A percentile compares a stretch with the other conserved stretches of the same genome.
Conservation (phyloP, 768 basidiomycete species). For the Tulasnella sp. region DNA sequence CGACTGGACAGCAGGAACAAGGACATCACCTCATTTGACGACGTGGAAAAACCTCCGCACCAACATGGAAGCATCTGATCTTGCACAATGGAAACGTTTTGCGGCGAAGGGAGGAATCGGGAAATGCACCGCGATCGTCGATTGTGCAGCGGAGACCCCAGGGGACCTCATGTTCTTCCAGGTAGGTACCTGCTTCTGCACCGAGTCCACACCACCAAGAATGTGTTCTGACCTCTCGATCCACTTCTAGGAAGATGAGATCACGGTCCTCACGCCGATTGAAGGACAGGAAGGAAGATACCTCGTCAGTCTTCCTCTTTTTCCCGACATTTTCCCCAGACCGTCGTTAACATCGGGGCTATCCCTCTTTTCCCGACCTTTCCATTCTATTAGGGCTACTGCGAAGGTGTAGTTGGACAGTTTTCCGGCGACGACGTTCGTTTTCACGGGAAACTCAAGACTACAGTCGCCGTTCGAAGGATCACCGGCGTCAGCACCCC, state of each 20-base stretch:
- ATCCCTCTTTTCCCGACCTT: not conserved
- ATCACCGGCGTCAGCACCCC: constrained; percentile 20
- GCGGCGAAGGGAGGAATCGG: constrained; percentile 80
- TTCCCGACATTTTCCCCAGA: not conserved
- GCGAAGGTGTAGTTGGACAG: constrained; percentile 76
- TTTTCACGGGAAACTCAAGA: constrained; percentile 67
- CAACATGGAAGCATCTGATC: constrained; percentile 55
- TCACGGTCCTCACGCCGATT: constrained; percentile 65
- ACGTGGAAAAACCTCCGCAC: not conserved
- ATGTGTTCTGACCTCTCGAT: not conserved
- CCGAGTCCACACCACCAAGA: not conserved
- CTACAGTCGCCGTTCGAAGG: constrained; percentile 53
- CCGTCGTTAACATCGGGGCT: not conserved
- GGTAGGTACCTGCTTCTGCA: constrained; percentile 31
- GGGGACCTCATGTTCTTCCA: constrained; percentile 83
- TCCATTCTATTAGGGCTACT: constrained; percentile 50
- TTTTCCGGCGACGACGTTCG: constrained; percentile 53
- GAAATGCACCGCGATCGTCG: constrained; percentile 56
- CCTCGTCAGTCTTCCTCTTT: constrained; percentile 41
- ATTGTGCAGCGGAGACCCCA: constrained; percentile 61
- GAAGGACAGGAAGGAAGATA: constrained; percentile 39
- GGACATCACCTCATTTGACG: not conserved
- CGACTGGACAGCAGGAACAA: not conserved
- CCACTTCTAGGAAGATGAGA: constrained; percentile 54
- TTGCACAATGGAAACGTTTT: constrained; percentile 74